Evolutionary conservation across 2,329 filamentous ascomycete species (phyloP), one percentile per base, ranked within the genome.

Genomic region (Dactylellina cionopaga): DNA sequence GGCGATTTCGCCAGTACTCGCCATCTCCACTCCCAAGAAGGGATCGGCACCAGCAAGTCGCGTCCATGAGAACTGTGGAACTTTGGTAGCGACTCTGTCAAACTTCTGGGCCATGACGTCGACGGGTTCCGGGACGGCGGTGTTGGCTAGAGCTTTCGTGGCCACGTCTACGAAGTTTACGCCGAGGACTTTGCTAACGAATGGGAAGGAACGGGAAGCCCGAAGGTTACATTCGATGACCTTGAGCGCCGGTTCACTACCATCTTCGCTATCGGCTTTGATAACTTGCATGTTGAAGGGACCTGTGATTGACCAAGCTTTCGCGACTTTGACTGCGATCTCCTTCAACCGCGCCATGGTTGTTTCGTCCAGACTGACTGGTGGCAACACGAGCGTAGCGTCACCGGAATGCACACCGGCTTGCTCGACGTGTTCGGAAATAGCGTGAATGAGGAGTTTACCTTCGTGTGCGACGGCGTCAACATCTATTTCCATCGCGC

Each of bases 211-310:
- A 75, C 94, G 92, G 71, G 94, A 98, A 65, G 94, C 95, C 81
- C 94, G 94, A 74, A 98, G 88, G 82, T 98, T 98, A 85, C 94
- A 98, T 83, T 98, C 94, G 75, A 98, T 98, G 78, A 98, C 94
- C 85, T 97, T 97, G 76, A 98, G 87, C 25, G 87, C 85, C 31
- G 91, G 87, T 79, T 90, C 86, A 63, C 89, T 89, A 66, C 90
- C 90, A 69, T 91, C 88, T 29, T 90, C 87, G 78, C 90, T 84
- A 10, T 91, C 85, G 33, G 91, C 92, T 84, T 96, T 96, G 86
- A 99, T 98, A 82, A 99, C 96, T 80, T 99, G 95, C 94, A 99
- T 98, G 86, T 99, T 99, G 88, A 98, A 99, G 69, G 95, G 95
- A 62, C 95, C 95, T 17, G 92, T 98, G 81, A 98, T 98, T 79